Percentiles rank a stretch among this genome's conserved stretches.
These are phyloP conservation scores for Lasiosphaeria hispida DNA, from an alignment of 495 filamentous ascomycete species.

Conservation along the genomic window DNA sequence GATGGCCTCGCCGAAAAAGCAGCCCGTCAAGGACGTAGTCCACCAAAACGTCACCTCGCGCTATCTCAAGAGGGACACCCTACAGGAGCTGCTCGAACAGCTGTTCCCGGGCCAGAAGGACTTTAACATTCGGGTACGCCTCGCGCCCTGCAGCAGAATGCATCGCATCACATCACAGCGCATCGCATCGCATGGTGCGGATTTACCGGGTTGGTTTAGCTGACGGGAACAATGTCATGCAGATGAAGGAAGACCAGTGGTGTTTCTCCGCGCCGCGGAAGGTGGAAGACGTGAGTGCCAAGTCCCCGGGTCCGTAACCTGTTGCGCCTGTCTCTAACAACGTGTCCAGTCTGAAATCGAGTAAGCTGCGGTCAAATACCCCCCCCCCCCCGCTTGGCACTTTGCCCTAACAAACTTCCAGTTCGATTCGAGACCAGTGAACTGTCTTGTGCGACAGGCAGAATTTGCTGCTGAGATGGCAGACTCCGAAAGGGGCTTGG, in stretches of 20 bases:
- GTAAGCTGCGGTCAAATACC: slow-evolving; percentile 20
- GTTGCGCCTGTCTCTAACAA: neutral
- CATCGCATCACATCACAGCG: neutral
- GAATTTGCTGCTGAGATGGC: too few species aligned
- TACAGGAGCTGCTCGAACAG: slow-evolving; percentile 33
- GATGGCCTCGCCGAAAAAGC: neutral
- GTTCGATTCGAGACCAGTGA: slow-evolving; percentile 19
- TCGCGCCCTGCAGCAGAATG: neutral
- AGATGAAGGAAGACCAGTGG: slow-evolving; percentile 38
- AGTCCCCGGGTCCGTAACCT: neutral
- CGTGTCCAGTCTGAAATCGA: slow-evolving; percentile 26
- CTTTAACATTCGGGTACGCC: slow-evolving; percentile 34
- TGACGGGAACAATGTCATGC: slow-evolving; percentile 9
- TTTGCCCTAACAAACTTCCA: neutral
- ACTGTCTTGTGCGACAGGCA: neutral
- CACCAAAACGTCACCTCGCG: slow-evolving; percentile 24
- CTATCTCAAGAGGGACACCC: slow-evolving; percentile 33
- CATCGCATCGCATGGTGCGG: too few species aligned
- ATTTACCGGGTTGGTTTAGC: neutral
- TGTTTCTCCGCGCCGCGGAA: slow-evolving; percentile 34
- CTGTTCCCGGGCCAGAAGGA: slow-evolving; percentile 33
- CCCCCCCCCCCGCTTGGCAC: neutral
- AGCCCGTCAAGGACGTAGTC: neutral
- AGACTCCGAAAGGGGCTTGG: too few species aligned
- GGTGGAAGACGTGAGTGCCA: slow-evolving; percentile 30